These are phyloP conservation scores for Immersiporthe knoxdaviesiana DNA, from an alignment of 2,329 filamentous ascomycete species.

Conservation along the genomic window DNA sequence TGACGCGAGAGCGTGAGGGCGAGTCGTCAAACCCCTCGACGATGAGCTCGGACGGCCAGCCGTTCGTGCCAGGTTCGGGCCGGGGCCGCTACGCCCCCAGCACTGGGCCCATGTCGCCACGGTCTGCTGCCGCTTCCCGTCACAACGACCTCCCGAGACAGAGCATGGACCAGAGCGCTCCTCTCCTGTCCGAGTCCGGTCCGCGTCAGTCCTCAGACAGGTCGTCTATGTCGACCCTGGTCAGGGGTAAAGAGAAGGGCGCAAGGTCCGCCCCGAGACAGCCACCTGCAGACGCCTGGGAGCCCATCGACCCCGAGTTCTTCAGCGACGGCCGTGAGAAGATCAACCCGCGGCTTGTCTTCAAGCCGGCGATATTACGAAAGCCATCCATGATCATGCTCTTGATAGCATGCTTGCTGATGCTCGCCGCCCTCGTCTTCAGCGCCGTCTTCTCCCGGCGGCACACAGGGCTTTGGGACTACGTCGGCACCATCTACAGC, in stretches of 20 bases:
- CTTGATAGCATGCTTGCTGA: slow-evolving; percentile 65
- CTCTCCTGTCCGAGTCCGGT: slow-evolving; percentile 23
- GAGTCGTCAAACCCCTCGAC: slow-evolving; percentile 56
- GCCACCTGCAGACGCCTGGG: slow-evolving; percentile 30
- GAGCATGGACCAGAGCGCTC: slow-evolving; percentile 27
- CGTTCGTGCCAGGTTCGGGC: slow-evolving; percentile 40
- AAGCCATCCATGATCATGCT: slow-evolving; percentile 64
- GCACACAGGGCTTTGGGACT: slow-evolving; percentile 68
- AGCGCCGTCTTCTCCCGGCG: slow-evolving; percentile 69
- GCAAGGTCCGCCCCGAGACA: slow-evolving; percentile 8
- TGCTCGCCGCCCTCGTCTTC: slow-evolving; percentile 74
- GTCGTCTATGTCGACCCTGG: slow-evolving; percentile 30
- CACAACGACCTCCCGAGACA: slow-evolving; percentile 2
- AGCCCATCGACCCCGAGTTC: slow-evolving; percentile 38
- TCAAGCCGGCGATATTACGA: slow-evolving; percentile 72
- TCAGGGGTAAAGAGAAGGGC: slow-evolving; percentile 19
- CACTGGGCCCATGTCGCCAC: slow-evolving; percentile 16
- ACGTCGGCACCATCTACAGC: slow-evolving; percentile 68
- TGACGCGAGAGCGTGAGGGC: slow-evolving; percentile 74
- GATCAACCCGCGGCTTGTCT: slow-evolving; percentile 57
- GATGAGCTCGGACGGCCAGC: slow-evolving; percentile 38
- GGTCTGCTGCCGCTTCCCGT: slow-evolving; percentile 6
- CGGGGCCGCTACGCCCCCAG: slow-evolving; percentile 44
- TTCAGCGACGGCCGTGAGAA: slow-evolving; percentile 41
- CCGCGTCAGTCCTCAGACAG: slow-evolving; percentile 21